Percentiles rank a stretch among this genome's conserved stretches.
phyloP scores from a whole-genome alignment of 306 rosid genomes.

The Trifolium pratense region DNA sequence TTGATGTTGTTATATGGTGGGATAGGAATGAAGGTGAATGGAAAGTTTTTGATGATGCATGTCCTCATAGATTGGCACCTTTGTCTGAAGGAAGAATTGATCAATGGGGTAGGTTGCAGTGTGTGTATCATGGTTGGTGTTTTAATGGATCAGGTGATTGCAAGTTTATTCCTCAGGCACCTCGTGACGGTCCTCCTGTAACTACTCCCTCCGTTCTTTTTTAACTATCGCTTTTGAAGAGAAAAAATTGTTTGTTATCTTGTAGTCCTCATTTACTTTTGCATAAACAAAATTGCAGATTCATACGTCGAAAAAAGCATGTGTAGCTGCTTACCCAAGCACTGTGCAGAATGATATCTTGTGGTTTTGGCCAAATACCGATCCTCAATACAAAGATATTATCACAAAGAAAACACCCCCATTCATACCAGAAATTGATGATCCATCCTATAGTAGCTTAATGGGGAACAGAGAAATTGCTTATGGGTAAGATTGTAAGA shows the following conservation, averaged over 20 bases:
- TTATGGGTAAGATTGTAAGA: conserved; percentile 66
- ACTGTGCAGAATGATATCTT: conserved; percentile 73
- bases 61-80: conserved; percentile 96
- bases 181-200: conserved; percentile 85
- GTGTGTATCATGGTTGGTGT: conserved; percentile 98
- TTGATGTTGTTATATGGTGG: conserved; percentile 98
- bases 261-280: conserved; percentile 39
- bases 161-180: conserved; percentile 88
- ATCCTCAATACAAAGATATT: conserved; percentile 82
- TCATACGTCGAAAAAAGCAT: conserved; percentile 73
- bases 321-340: conserved; percentile 81
- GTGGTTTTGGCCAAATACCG: conserved; percentile 91
- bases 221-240: too few species aligned
- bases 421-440: conserved; percentile 70
- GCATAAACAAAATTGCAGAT: conserved; percentile 55
- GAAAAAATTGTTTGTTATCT: too few species aligned
- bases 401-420: conserved; percentile 64
- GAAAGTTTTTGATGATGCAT: conserved; percentile 85
- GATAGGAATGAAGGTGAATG: conserved; percentile 78
- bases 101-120: conserved; percentile 90
- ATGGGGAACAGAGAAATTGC: conserved; percentile 79
- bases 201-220: background rate
- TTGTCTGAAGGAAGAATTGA: conserved; percentile 94
- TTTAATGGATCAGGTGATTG: conserved; percentile 87
- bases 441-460: conserved; percentile 61